These are phyloP conservation scores for Hypomyces perniciosus DNA, from an alignment of 2,329 filamentous ascomycete species.

Conservation along the genomic window DNA sequence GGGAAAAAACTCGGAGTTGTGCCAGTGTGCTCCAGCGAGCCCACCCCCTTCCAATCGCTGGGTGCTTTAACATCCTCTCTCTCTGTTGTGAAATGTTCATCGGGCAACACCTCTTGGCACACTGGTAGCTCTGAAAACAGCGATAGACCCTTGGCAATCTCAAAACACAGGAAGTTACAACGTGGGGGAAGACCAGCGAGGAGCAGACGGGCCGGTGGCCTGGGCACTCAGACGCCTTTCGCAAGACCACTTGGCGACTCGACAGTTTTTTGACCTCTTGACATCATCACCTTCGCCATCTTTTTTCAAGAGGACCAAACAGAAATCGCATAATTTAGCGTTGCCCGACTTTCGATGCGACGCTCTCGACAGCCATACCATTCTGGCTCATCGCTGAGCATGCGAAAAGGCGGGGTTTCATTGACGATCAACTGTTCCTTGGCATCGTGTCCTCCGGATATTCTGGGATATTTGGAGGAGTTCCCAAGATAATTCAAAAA, in stretches of 20 bases:
- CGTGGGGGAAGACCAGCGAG: background rate
- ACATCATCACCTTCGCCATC: no score
- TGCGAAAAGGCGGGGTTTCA: conserved; percentile 2
- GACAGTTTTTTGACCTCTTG: background rate
- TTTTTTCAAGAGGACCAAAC: background rate
- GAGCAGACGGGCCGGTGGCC: background rate
- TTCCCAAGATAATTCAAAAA: conserved; percentile 5
- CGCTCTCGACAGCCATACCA: conserved; percentile 1
- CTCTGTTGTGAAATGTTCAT: background rate
- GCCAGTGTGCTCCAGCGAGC: background rate
- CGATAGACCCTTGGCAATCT: no score
- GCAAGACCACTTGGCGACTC: background rate
- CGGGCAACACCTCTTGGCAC: background rate
- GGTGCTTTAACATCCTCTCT: background rate
- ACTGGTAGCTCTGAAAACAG: background rate
- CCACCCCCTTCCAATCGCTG: background rate
- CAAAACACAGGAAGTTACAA: background rate
- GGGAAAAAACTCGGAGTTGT: background rate
- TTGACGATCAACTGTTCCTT: background rate
- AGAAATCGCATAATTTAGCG: background rate
- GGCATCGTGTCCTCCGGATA: background rate
- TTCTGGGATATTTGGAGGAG: conserved; percentile 3
- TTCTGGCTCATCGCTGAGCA: conserved; percentile 4
- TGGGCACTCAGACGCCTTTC: background rate
- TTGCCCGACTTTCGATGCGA: conserved; percentile 9